Conservation (phyloP, 176 grass and related monocot genomes). For the Zea luxurians region DNA sequence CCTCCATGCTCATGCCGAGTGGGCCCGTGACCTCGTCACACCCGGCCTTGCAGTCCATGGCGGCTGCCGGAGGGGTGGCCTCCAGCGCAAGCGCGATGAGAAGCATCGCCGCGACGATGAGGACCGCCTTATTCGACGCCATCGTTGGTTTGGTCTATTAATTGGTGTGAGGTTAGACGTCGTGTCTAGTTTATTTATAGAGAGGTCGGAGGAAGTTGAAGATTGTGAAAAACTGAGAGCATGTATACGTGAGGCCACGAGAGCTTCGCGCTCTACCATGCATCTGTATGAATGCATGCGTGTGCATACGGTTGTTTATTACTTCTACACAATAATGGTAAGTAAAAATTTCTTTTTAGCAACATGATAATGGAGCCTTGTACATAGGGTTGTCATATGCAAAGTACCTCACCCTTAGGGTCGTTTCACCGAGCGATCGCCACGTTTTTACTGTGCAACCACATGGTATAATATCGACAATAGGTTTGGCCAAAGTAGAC, state of each 20-base stretch:
- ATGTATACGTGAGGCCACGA: not conserved
- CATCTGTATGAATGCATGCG: no score
- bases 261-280: not conserved
- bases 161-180: not conserved
- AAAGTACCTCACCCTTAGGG: no score
- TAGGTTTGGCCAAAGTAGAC: no score
- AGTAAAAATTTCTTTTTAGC: no score
- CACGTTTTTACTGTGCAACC: no score
- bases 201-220: not conserved
- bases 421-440: no score
- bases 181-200: not conserved
- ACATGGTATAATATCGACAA: no score
- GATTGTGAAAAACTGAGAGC: not conserved
- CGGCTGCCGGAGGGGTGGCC: not conserved
- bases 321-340: no score
- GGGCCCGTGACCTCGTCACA: not conserved
- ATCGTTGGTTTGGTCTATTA: not conserved
- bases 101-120: not conserved
- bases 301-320: no score
- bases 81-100: not conserved
- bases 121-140: not conserved
- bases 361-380: no score
- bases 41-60: conserved; percentile 8
- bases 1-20: no score
- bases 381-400: no score